phyloP scores from a whole-genome alignment of 139 green algal genomes.

The Haematococcus lacustris region DNA sequence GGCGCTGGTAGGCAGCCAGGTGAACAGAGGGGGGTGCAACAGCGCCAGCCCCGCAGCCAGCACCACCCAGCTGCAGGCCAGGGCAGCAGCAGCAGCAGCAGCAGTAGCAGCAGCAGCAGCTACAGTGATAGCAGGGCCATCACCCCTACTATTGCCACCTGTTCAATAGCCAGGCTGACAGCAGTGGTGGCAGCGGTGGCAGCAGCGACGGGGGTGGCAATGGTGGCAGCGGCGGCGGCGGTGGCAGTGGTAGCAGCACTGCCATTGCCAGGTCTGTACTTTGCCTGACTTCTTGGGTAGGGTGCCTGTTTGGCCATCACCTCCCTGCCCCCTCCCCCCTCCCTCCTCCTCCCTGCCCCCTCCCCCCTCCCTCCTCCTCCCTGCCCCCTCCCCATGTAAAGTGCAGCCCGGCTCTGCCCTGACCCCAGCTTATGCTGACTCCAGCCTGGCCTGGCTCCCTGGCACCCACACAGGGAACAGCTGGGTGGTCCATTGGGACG shows the following conservation, averaged over 20 bases:
- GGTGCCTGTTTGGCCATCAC: not conserved
- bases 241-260: not conserved
- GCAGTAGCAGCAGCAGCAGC: not conserved
- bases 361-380: no score
- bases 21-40: constrained; percentile 34
- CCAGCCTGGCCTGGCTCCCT: no score
- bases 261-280: not conserved
- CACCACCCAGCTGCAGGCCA: constrained; percentile 42
- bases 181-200: not conserved
- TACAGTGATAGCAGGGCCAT: not conserved
- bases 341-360: not conserved
- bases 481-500: not conserved
- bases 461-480: not conserved
- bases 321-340: not conserved
- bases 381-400: no score
- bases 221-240: no score
- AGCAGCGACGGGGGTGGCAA: no score
- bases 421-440: not conserved
- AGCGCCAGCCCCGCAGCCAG: constrained; percentile 32
- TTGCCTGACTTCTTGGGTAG: not conserved
- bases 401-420: not conserved
- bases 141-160: not conserved
- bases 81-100: not conserved
- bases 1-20: constrained; percentile 21
- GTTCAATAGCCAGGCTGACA: not conserved